These are phyloP conservation scores for Litchi chinensis DNA, from an alignment of 345 rosid species.

Conservation along the genomic window DNA sequence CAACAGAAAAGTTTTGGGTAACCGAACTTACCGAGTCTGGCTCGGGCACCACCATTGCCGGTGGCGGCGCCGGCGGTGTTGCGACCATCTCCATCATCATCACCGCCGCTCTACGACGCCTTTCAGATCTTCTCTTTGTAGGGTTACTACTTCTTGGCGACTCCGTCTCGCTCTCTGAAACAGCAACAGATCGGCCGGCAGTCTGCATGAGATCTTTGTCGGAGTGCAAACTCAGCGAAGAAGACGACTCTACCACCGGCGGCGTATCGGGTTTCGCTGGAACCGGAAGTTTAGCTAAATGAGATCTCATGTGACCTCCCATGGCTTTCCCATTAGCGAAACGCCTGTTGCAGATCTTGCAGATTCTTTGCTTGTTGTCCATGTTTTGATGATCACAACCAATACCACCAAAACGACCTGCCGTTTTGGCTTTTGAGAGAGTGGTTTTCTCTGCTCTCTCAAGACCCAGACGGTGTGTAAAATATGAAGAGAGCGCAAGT, in stretches of 20 bases:
- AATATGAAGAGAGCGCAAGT: constrained; percentile 14
- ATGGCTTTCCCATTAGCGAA: constrained; percentile 67
- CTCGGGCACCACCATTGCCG: not conserved
- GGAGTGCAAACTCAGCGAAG: constrained; percentile 16
- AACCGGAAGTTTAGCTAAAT: constrained; percentile 47
- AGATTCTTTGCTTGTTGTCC: constrained; percentile 32
- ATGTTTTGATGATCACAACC: constrained; percentile 11
- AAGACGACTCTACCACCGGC: constrained; percentile 13
- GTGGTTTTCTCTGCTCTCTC: not conserved
- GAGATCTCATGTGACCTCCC: constrained; percentile 81
- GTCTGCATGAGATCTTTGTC: constrained; percentile 8
- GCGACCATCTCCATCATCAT: not conserved
- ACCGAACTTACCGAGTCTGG: constrained; percentile 39
- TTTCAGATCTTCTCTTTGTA: constrained; percentile 32
- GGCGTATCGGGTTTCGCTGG: constrained; percentile 29
- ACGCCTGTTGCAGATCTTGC: constrained; percentile 57
- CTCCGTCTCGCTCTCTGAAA: constrained; percentile 32
- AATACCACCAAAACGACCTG: constrained; percentile 1
- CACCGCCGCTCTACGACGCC: constrained; percentile 10
- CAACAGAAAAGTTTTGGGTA: constrained; percentile 22
- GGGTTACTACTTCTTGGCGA: constrained; percentile 19
- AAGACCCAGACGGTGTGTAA: not conserved
- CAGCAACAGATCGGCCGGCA: constrained; percentile 22
- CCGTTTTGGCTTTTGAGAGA: too few species aligned
- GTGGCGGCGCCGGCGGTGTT: not conserved